phyloP scores from a whole-genome alignment of 2,329 filamentous ascomycete species.

The Colletotrichum viniferum region DNA sequence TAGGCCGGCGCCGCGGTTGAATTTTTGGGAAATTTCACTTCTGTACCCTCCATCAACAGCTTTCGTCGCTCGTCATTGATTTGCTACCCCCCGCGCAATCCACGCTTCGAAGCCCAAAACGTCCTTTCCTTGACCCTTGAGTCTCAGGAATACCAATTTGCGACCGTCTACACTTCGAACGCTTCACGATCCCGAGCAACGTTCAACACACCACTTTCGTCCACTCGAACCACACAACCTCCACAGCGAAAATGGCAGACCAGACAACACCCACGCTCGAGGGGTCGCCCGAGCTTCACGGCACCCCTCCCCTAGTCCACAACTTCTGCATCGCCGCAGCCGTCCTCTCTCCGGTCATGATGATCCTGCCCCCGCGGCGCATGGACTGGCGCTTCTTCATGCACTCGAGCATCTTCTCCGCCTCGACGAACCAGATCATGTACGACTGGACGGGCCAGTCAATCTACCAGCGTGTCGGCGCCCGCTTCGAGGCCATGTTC shows the following conservation, averaged over 20 bases:
- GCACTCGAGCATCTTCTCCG: slow-evolving; percentile 54
- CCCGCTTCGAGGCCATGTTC: slow-evolving; percentile 48
- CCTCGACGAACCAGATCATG: slow-evolving; percentile 59
- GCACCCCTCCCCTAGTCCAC: slow-evolving; percentile 44
- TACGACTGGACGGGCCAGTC: slow-evolving; percentile 62
- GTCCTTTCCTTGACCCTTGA: background rate
- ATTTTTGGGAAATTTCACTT: slow-evolving; percentile 4
- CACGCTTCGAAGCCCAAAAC: background rate
- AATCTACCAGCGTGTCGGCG: slow-evolving; percentile 51
- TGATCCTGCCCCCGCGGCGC: slow-evolving; percentile 56
- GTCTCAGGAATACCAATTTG: background rate
- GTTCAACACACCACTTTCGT: background rate
- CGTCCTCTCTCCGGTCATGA: slow-evolving; percentile 49
- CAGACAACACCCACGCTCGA: slow-evolving; percentile 6
- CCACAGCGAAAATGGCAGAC: background rate
- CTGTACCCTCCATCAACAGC: background rate
- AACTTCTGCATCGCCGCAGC: slow-evolving; percentile 52
- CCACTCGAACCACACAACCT: background rate
- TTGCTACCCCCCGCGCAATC: background rate
- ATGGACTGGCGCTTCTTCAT: slow-evolving; percentile 55
- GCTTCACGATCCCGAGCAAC: background rate
- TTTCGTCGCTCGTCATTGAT: background rate
- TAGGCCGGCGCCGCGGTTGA: background rate
- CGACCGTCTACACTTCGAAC: background rate
- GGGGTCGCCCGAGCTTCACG: background rate